Percentiles rank a stretch among this genome's conserved stretches.
Evolutionary conservation across 192 early-diverging fungal species (phyloP).

Genomic region (Chytriomyces sp.): DNA sequence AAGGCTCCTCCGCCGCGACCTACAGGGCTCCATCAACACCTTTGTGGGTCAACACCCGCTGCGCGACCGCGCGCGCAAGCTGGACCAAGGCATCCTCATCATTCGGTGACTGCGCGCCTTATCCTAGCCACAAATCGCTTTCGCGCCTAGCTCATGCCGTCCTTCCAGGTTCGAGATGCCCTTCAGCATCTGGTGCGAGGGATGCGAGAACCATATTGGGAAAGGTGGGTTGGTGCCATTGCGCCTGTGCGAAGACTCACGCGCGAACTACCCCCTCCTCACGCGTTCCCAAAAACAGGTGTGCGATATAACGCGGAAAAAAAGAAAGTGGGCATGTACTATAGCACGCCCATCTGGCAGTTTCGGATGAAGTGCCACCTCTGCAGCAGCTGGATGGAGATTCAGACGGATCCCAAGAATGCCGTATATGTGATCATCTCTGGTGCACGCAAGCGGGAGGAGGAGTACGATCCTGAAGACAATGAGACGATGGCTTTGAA

Average conservation of each 20-base stretch:
- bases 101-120: constrained; percentile 54
- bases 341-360: constrained; percentile 79
- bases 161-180: constrained; percentile 80
- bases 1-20: background rate
- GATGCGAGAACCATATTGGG: constrained; percentile 82
- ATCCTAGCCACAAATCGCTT: no score
- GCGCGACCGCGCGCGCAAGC: constrained; percentile 81
- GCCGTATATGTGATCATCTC: constrained; percentile 64
- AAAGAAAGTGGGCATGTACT: constrained; percentile 87
- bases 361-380: constrained; percentile 96
- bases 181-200: constrained; percentile 86
- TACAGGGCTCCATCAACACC: constrained; percentile 79
- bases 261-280: constrained; percentile 18
- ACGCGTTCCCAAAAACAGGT: constrained; percentile 41
- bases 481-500: constrained; percentile 66
- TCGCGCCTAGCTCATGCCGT: background rate
- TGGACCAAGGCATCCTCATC: constrained; percentile 87
- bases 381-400: constrained; percentile 83
- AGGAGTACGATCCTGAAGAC: constrained; percentile 70
- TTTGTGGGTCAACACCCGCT: constrained; percentile 89
- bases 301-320: constrained; percentile 95
- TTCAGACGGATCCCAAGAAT: constrained; percentile 93
- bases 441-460: constrained; percentile 79
- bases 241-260: constrained; percentile 5
- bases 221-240: constrained; percentile 58